Base-by-base conservation (phyloP, 2,329 filamentous ascomycete genomes). In the Colletotrichum spaethianum region DNA sequence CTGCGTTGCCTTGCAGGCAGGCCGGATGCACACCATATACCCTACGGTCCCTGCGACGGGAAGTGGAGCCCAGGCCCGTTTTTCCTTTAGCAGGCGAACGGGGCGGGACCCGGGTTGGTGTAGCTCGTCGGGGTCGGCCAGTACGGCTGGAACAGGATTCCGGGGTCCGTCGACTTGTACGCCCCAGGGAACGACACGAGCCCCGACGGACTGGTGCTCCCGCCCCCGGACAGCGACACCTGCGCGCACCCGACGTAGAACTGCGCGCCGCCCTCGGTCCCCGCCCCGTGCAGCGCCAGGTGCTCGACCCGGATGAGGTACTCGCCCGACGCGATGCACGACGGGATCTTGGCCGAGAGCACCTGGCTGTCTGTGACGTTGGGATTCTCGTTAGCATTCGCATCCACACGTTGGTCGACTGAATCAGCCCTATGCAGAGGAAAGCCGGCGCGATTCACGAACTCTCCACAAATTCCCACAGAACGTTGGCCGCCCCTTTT, bases 271-370 rank as follows among this genome's bases (percentile, higher is more conserved):
- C 83, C 82, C 5, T 77, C 76, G 5, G 75, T 74, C 46, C 80
- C 76, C 3, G 86, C 85, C 56, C 76, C 78, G 77, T 87, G 86
- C 16, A 87, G 80, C 7, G 81, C 85, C 67, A 87, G 83, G 73
- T 87, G 85, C 78, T 87, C 86, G 14, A 83, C 83, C n/a, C 86
- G 82, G 16, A 87, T 76, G 52, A 87, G 82, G 74, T 87, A 87
- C 73, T 87, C 84, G 53, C 85, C 85, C 14, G 59, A 44, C 42
- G 69, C 57, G n/a, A 72, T 53, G 59, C 69, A 72, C 2, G 69
- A 46, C 6, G 65, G 69, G 38, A 72, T 72, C 64, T 69, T 72
- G 44, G 59, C 44, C 4, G 64, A 63, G 28, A 72, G 31, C 2
- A 60, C 52, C 20, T 52, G 36, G 0, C 40, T 52, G 44, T 72